These are phyloP conservation scores for Tolypocladium amazonense DNA, from an alignment of 2,329 filamentous ascomycete genomes.

Conservation along the genomic window DNA sequence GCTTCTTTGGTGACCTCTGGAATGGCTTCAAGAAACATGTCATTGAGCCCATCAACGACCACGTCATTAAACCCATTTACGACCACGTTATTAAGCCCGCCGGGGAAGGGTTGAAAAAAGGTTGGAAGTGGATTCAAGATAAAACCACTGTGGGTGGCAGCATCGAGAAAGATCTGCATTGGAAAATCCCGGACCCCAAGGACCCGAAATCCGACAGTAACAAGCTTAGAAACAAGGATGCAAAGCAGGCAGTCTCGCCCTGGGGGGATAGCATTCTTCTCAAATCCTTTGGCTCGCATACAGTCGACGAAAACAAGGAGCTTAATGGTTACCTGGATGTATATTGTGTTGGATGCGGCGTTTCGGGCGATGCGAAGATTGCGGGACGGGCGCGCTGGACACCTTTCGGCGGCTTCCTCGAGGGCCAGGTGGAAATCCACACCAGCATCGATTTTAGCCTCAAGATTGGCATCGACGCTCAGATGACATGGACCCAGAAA, in stretches of 20 bases:
- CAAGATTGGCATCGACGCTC: constrained; percentile 19
- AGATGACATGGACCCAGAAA: constrained; percentile 9
- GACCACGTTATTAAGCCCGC: too few relatives aligned
- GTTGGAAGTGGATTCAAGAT: background rate
- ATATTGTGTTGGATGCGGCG: constrained; percentile 20
- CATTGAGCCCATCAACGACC: too few relatives aligned
- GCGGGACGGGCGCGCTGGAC: constrained; percentile 15
- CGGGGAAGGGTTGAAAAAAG: too few relatives aligned
- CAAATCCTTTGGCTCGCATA: constrained; percentile 11
- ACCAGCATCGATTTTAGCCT: constrained; percentile 14
- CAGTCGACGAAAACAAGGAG: constrained; percentile 1
- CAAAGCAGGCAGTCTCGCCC: constrained; percentile 13
- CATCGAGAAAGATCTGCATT: constrained; percentile 8
- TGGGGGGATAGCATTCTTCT: constrained; percentile 19
- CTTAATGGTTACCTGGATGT: constrained; percentile 13
- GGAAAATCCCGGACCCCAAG: constrained; percentile 9
- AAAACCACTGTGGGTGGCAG: constrained; percentile 3
- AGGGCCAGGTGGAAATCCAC: constrained; percentile 13
- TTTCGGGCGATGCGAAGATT: constrained; percentile 14
- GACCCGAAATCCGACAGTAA: background rate
- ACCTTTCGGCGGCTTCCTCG: constrained; percentile 12
- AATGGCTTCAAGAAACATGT: background rate
- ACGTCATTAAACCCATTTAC: too few relatives aligned
- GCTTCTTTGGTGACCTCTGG: background rate
- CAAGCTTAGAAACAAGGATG: constrained; percentile 7